Base-by-base conservation (phyloP, 768 basidiomycete genomes). In the Rhodotorula kratochvilovae region DNA sequence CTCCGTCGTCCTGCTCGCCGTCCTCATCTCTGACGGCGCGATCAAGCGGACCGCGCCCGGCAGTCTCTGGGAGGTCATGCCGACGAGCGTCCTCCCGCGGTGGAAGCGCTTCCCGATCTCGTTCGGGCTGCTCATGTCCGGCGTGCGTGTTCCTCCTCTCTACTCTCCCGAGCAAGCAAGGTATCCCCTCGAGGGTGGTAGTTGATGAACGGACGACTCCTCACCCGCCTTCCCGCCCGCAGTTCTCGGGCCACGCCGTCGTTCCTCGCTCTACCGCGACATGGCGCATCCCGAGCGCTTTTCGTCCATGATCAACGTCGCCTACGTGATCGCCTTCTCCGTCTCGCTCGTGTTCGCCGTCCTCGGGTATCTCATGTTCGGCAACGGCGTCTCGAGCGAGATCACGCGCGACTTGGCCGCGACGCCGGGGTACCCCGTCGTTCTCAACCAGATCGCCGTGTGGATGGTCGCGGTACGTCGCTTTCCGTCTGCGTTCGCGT, bases 221-320 rank as follows among this genome's bases (percentile, higher is more conserved):
- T n/a, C n/a, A n/a, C n/a, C n/a, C n/a, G n/a, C n/a, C 8, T 12
- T 35, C 5, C 5, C 5, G 11, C 31, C 2, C 31, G 51, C 75
- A 92, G 87, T 94, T 95, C 77, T 87, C 91, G 5, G 93, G 93
- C 3, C 95, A 98, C 78, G 89, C 91, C 23, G 89, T 94, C 39
- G 89, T 98, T 60, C 94, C 29, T 90, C 89, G 31, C 80, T 98
- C 25, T 92, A 90, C 8, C 85, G 87, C 76, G 94, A 98, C 80
- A 96, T 97, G 94, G 48, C 63, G 31, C 86, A 92, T 74, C 93
- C 93, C 13, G 83, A 84, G 36, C 84, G 87, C 73, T 97, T 94
- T 79, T 85, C 89, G 79, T 81, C 79, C 63, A 91, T 93, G 87
- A 89, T 90, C 71, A 87, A 92, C 78, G 85, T 86, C 79, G 90